Conservation (phyloP, 495 filamentous ascomycete species). For the Sporormia fimetaria region DNA sequence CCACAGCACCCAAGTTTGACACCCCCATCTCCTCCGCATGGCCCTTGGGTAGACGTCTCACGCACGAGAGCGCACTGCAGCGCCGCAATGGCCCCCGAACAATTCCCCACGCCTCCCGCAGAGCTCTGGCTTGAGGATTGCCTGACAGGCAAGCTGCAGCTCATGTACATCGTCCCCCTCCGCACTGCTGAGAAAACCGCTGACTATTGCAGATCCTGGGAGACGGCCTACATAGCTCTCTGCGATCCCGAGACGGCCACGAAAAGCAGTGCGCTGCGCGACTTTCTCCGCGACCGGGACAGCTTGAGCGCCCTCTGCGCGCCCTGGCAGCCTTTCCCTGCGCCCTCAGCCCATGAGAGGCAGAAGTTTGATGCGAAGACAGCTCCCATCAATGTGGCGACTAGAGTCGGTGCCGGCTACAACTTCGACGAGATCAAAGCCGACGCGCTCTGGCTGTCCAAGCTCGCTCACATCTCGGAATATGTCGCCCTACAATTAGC, state of each 20-base stretch:
- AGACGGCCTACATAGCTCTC: slow-evolving; percentile 53
- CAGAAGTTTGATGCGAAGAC: slow-evolving; percentile 75
- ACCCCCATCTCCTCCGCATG: slow-evolving; percentile 10
- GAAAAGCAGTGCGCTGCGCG: slow-evolving; percentile 34
- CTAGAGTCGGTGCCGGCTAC: slow-evolving; percentile 53
- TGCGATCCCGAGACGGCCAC: slow-evolving; percentile 41
- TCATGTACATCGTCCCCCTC: slow-evolving; percentile 12
- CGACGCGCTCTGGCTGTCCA: slow-evolving; percentile 76
- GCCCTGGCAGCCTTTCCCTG: slow-evolving; percentile 51
- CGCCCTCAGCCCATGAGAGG: slow-evolving; percentile 49
- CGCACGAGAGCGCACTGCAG: slow-evolving; percentile 13
- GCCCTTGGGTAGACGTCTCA: slow-evolving; percentile 1
- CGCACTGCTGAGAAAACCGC: neutral
- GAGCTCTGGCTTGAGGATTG: slow-evolving; percentile 17
- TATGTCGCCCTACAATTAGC: slow-evolving; percentile 69
- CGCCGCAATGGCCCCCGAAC: slow-evolving; percentile 24
- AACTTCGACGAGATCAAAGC: slow-evolving; percentile 73
- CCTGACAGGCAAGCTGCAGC: slow-evolving; percentile 21
- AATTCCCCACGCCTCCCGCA: neutral
- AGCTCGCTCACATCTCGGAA: slow-evolving; percentile 65
- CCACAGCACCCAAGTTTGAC: neutral
- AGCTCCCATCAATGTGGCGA: slow-evolving; percentile 76
- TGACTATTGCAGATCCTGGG: slow-evolving; percentile 56
- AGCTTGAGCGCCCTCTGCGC: slow-evolving; percentile 54
- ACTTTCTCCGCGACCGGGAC: slow-evolving; percentile 57